Percentiles rank a stretch among this genome's conserved stretches.
phyloP scores from a whole-genome alignment of 495 filamentous ascomycete genomes.

The Aspergillus leporis region DNA sequence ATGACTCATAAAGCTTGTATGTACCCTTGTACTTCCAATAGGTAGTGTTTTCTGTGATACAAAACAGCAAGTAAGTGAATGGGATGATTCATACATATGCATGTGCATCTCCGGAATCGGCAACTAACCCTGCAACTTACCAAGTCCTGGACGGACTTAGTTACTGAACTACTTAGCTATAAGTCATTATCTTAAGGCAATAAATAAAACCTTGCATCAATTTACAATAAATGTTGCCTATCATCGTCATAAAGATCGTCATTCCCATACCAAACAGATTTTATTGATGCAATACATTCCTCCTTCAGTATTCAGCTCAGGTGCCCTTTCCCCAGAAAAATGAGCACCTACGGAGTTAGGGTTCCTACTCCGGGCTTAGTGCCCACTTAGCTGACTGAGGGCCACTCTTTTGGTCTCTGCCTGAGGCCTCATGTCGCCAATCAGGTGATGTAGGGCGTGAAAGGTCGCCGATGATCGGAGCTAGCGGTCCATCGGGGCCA shows the following conservation, averaged over 20 bases:
- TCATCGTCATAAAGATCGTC: too few relatives aligned
- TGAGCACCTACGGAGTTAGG: not conserved
- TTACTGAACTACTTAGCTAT: too few relatives aligned
- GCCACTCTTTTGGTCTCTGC: not conserved
- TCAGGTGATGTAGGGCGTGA: conserved; percentile 4
- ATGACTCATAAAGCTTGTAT: too few relatives aligned
- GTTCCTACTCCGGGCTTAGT: not conserved
- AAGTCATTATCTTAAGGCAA: too few relatives aligned
- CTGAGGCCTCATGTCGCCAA: not conserved
- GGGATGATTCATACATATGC: not conserved
- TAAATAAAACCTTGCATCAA: too few relatives aligned
- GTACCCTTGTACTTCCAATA: too few relatives aligned
- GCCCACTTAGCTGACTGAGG: not conserved
- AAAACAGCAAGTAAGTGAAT: not conserved
- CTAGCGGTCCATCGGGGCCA: conserved; percentile 23
- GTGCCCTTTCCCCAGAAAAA: not conserved
- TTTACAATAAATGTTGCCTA: too few relatives aligned
- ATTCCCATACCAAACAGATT: too few relatives aligned
- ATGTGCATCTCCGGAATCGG: conserved; percentile 2
- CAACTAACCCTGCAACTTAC: too few relatives aligned
- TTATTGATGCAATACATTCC: too few relatives aligned
- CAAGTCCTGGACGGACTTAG: too few relatives aligned
- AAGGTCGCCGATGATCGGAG: conserved; percentile 37
- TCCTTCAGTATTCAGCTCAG: too few relatives aligned
- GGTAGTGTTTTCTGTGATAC: not conserved